Evolutionary conservation across 305 asterid genomes (phyloP), one percentile per base, ranked within the genome.

Genomic region (Solanum aculeatissimum): DNA sequence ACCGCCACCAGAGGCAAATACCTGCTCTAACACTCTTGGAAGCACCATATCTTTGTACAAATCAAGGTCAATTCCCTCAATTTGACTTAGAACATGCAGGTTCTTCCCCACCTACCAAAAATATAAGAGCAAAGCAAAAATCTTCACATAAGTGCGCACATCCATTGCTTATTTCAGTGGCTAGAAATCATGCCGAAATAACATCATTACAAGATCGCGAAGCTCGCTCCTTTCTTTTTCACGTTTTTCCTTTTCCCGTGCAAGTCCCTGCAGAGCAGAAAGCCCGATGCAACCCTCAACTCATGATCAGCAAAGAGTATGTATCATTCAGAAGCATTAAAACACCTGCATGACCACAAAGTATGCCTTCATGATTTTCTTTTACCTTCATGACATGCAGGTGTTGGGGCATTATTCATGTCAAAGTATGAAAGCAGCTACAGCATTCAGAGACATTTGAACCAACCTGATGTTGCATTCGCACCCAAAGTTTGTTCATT

Each of bases 401-500:
- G 87, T 84, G 65, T 74, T 53, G 66, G 53, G 87, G 88, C 81
- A 11, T 54, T 70, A 57, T 47, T 81, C 86, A 87, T 82, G 87
- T 88, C 86, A 84, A 85, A 87, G 88, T 89, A 86, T 85, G 85
- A 86, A 86, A 85, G 88, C 80, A 87, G 81, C 85, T 82, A 85
- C 83, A 85, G 58, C 81, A 83, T 82, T 87, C 84, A 78, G 83
- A 81, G 79, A 85, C 63, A 85, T 89, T 86, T 86, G 84, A 88
- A 88, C 93, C 88, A 86, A 97, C 99, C 98, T 94, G 98, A 88
- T 97, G 96, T 83, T 97, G 99, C 99, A 97, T 97, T 89, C 98
- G 94, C 88, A 97, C 99, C 99, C 99, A 97, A 78, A 97, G 99
- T 89, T 97, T 95, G 91, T 97, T 97, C 99, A 97, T 97, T 92